Percentiles rank a stretch among this genome's conserved stretches.
phyloP scores from a whole-genome alignment of 139 green algal genomes.

The Ettlia oleoabundans region DNA sequence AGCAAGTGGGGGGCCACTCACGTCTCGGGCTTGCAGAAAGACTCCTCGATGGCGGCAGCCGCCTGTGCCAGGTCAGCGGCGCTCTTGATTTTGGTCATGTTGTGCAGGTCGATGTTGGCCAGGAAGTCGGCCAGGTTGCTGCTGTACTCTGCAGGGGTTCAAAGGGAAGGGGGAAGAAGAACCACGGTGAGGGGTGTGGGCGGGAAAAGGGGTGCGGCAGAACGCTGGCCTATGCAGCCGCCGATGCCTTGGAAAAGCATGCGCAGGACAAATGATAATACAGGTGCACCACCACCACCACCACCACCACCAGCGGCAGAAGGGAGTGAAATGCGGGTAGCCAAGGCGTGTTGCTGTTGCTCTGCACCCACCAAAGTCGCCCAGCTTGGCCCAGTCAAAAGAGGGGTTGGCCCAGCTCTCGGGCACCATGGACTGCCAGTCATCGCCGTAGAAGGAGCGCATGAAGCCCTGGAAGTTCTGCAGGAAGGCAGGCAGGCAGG shows the following conservation, averaged over 20 bases:
- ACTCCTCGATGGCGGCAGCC: not conserved
- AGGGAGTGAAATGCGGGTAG: no score
- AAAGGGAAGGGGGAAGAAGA: no score
- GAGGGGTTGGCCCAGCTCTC: not conserved
- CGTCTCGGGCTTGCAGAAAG: constrained; percentile 11
- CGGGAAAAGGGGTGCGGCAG: not conserved
- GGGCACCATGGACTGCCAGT: constrained; percentile 11
- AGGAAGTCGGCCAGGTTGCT: constrained; percentile 26
- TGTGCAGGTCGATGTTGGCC: not conserved
- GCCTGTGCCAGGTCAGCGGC: not conserved
- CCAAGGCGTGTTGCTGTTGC: not conserved
- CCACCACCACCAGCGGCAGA: no score
- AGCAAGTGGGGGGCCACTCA: no score
- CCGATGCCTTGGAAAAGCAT: no score
- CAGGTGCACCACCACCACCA: no score
- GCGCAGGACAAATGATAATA: no score
- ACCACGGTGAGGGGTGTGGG: not conserved
- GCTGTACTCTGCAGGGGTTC: constrained; percentile 9
- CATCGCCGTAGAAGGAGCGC: constrained; percentile 9
- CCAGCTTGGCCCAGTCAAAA: constrained; percentile 24
- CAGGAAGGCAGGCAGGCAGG: not conserved
- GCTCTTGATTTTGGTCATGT: not conserved
- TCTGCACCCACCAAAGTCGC: constrained; percentile 19
- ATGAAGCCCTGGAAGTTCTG: constrained; percentile 29
- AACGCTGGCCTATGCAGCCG: no score